These are phyloP conservation scores for Russula earlei DNA, from an alignment of 768 basidiomycete genomes.

Conservation along the genomic window DNA sequence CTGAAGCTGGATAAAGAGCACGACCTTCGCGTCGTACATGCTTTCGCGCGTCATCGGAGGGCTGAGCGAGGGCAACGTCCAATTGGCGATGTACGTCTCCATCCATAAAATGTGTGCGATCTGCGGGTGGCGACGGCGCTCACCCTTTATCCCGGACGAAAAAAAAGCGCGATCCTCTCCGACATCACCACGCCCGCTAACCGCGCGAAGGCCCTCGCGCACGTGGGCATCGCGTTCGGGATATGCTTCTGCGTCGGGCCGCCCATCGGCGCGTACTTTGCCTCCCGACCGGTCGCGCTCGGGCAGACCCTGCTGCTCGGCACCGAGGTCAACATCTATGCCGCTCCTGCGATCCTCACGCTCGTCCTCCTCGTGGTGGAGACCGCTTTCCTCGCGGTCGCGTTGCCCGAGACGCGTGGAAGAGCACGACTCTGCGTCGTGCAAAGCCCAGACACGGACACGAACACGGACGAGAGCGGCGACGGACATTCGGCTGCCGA, in stretches of 20 bases:
- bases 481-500: constrained; percentile 12
- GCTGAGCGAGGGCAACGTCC: constrained; percentile 94
- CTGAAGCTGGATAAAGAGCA: constrained; percentile 79
- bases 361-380: constrained; percentile 69
- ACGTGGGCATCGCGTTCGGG: constrained; percentile 94
- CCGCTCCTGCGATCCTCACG: constrained; percentile 79
- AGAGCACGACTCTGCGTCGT: constrained; percentile 1
- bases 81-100: constrained; percentile 77
- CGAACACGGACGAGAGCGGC: no score
- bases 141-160: not conserved
- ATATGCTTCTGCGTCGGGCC: constrained; percentile 92
- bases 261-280: constrained; percentile 93
- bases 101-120: not conserved
- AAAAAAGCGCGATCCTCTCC: constrained; percentile 76
- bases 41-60: constrained; percentile 88
- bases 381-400: constrained; percentile 63
- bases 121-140: not conserved
- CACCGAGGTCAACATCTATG: constrained; percentile 77
- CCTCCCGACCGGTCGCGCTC: constrained; percentile 67
- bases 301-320: constrained; percentile 38
- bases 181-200: constrained; percentile 77
- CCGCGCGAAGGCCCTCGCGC: constrained; percentile 77
- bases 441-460: constrained; percentile 6
- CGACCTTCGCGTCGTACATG: constrained; percentile 83
- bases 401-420: constrained; percentile 81